Evolutionary conservation across 2,329 filamentous ascomycete species (phyloP).

Genomic region (Scopulariopsis brevicaulis): DNA sequence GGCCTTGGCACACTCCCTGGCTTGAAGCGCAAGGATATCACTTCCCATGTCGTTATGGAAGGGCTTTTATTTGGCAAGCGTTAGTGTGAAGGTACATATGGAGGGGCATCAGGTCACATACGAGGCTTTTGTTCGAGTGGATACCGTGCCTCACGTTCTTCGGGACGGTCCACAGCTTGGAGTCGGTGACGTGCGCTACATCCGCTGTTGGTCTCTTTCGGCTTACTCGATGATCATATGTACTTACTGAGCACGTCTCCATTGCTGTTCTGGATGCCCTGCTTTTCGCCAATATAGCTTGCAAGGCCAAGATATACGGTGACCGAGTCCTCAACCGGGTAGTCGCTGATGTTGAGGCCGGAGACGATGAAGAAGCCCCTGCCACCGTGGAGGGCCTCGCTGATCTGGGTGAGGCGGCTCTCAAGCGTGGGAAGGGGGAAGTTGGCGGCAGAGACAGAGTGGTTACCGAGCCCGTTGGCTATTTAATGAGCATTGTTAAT

Average conservation of each 20-base stretch:
- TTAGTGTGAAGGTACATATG: slow-evolving; percentile 5
- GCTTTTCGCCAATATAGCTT: slow-evolving; percentile 40
- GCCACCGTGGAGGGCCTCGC: slow-evolving; percentile 25
- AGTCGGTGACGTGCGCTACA: slow-evolving; percentile 34
- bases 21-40: slow-evolving; percentile 34
- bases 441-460: slow-evolving; percentile 20
- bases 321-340: slow-evolving; percentile 40
- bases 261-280: slow-evolving; percentile 36
- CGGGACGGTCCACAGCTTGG: slow-evolving; percentile 30
- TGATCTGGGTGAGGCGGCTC: slow-evolving; percentile 19
- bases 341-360: slow-evolving; percentile 34
- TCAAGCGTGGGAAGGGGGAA: slow-evolving; percentile 28
- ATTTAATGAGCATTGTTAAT: not conserved
- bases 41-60: slow-evolving; percentile 42
- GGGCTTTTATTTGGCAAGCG: slow-evolving; percentile 17
- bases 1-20: slow-evolving; percentile 27
- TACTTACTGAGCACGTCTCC: slow-evolving; percentile 26
- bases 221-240: not conserved
- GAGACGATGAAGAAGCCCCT: slow-evolving; percentile 41
- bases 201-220: not conserved
- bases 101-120: slow-evolving; percentile 13
- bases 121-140: slow-evolving; percentile 32
- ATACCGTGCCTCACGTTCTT: slow-evolving; percentile 34
- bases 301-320: slow-evolving; percentile 45
- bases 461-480: slow-evolving; percentile 21